These are phyloP conservation scores for Geotrichum fermentans DNA, from an alignment of 1,139 yeast species.

Conservation along the genomic window DNA sequence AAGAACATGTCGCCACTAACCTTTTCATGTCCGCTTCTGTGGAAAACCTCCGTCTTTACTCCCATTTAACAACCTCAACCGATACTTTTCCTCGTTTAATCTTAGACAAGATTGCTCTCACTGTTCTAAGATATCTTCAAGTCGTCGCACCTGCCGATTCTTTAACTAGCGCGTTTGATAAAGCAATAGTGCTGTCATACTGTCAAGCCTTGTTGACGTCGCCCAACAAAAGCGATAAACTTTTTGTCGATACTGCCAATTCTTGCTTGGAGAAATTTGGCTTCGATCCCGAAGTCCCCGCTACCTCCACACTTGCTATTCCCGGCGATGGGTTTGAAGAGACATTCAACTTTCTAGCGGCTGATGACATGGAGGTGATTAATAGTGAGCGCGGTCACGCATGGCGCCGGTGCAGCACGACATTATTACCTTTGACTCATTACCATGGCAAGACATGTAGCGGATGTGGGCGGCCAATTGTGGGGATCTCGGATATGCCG, in stretches of 20 bases:
- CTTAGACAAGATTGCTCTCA: constrained; percentile 8
- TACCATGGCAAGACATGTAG: constrained; percentile 16
- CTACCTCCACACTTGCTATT: constrained; percentile 1
- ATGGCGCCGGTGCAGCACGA: constrained; percentile 18
- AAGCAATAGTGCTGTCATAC: constrained; percentile 14
- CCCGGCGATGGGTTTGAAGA: constrained; percentile 18
- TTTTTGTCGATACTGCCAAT: background rate
- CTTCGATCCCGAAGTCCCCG: background rate
- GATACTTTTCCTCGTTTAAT: constrained; percentile 9
- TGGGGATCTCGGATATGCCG: background rate
- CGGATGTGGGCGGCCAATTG: constrained; percentile 17
- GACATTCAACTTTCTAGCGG: constrained; percentile 10
- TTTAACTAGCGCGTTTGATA: constrained; percentile 5
- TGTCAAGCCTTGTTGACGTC: constrained; percentile 10
- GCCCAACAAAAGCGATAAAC: background rate
- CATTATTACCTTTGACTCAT: constrained; percentile 14
- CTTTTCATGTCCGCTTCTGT: constrained; percentile 3
- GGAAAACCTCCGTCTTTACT: constrained; percentile 10
- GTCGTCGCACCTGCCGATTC: background rate
- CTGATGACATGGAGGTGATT: constrained; percentile 8
- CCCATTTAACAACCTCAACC: constrained; percentile 2
- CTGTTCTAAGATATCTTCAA: constrained; percentile 9
- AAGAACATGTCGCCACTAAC: background rate
- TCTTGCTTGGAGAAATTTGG: constrained; percentile 1
- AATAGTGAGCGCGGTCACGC: constrained; percentile 12